Evolutionary conservation across 345 rosid genomes (phyloP), one percentile per base, ranked within the genome.

Genomic region (Eucalyptus paniculata): DNA sequence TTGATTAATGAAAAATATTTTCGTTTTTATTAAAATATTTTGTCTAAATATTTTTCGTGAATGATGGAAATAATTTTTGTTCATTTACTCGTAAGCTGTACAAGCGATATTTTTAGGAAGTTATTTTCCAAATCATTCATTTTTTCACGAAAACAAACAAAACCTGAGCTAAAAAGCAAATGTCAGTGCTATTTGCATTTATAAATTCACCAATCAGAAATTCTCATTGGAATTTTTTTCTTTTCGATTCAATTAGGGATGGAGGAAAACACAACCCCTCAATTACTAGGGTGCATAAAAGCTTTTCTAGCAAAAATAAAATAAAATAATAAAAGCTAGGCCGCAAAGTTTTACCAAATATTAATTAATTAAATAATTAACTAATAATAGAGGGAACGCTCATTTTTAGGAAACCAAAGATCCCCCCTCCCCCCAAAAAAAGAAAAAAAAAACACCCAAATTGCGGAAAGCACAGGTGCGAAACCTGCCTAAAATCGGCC

Each of bases 371-470:
- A 3, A 32, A 2, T 67, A 17, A 65, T 65, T n/a, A 65, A 65
- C 34, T 67, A n/a, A 23, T 56, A 62, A 53, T 53, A 53, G 56
- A 7, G 17, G n/a, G 18, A 30, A 62, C 9, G 23, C 9, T 69
- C 44, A 34, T 34, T 69, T 69, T 72, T 32, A 53, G 45, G 82
- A 18, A 8, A 34, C 9, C 44, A 34, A 72, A 37, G 82, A 72
- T 72, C 26, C 16, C 34, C 81, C 54, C 9, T 0, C 1, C 23
- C 9, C 23, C 5, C 2, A 3, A 69, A 19, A 34, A 18, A 34
- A 9, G 0, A 1, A 26, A 12, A 53, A 18, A 53, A 2, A 53
- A 53, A 19, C 1, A 14, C 44, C 5, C 37, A 72, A 72, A 34
- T 32, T 6, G 69, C 12, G 44, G 7, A 32, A 32, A 17, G 4